Conservation (phyloP, 352 stramenopile species). For the Hyaloperonospora arabidopsidis region DNA sequence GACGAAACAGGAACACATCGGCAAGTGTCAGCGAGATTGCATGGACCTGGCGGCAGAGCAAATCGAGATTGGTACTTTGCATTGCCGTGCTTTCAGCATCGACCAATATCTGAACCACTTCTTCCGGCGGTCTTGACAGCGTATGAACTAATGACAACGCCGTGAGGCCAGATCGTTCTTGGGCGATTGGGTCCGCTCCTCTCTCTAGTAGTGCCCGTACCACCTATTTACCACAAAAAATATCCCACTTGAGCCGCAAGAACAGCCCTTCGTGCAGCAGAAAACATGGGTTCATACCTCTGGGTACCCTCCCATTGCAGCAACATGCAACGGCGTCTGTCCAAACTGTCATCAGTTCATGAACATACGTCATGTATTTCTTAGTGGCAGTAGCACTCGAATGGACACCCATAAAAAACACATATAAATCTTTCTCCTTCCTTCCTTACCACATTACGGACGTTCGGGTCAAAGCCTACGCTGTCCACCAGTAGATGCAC, state of each 20-base stretch:
- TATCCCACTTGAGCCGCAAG: neutral
- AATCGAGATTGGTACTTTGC: constrained; percentile 15
- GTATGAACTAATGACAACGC: constrained; percentile 60
- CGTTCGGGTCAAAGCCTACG: constrained; percentile 67
- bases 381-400: too few relatives aligned
- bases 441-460: constrained; percentile 44
- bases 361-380: too few relatives aligned
- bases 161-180: constrained; percentile 57
- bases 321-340: constrained; percentile 61
- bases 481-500: constrained; percentile 55
- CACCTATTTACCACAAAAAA: constrained; percentile 22
- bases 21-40: constrained; percentile 4
- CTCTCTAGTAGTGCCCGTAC: constrained; percentile 46
- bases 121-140: constrained; percentile 48
- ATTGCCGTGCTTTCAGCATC: constrained; percentile 33
- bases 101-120: constrained; percentile 56
- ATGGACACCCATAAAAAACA: too few relatives aligned
- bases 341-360: constrained; percentile 37
- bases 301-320: constrained; percentile 53
- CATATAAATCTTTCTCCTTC: too few relatives aligned
- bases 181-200: constrained; percentile 36
- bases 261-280: neutral
- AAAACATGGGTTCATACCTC: constrained; percentile 27
- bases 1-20: constrained; percentile 5
- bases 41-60: neutral